Evolutionary conservation across 2,329 filamentous ascomycete genomes (phyloP).

Genomic region (Botrytis galanthina): DNA sequence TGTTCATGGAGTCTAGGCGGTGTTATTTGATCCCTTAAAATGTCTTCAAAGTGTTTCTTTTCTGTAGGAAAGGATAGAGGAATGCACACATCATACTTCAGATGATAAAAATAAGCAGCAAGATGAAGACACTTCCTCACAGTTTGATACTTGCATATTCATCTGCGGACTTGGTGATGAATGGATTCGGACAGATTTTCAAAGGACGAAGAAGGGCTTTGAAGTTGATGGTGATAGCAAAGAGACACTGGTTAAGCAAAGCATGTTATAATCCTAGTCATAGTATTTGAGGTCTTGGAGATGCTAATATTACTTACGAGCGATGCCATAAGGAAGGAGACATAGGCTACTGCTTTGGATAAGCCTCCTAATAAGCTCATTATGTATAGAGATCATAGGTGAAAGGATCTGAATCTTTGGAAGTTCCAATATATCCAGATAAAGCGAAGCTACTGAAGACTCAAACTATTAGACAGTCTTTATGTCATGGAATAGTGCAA

Average conservation of each 20-base stretch:
- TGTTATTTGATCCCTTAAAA: too few relatives aligned
- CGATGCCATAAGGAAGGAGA: neutral
- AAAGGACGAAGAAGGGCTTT: constrained; percentile 63
- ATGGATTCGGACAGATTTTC: constrained; percentile 62
- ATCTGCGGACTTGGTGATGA: constrained; percentile 62
- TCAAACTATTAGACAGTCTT: neutral
- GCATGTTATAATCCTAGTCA: neutral
- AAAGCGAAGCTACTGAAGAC: fast-evolving
- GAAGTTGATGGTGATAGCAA: constrained; percentile 46
- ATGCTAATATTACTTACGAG: neutral
- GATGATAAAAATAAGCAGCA: constrained; percentile 67
- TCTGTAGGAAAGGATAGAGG: too few relatives aligned
- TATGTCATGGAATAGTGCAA: neutral
- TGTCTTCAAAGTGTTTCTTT: neutral
- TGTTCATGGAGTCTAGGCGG: too few relatives aligned
- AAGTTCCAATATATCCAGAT: neutral
- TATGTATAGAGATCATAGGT: too few relatives aligned
- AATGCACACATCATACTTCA: constrained; percentile 59
- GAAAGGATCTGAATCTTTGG: neutral
- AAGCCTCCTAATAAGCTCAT: fast-evolving
- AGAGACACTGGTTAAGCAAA: neutral
- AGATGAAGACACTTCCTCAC: constrained; percentile 73
- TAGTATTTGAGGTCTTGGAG: too few relatives aligned
- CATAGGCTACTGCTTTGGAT: neutral
- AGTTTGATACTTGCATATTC: too few relatives aligned